Base-by-base conservation (phyloP, 139 green algal genomes). In the Closterium sp. region DNA sequence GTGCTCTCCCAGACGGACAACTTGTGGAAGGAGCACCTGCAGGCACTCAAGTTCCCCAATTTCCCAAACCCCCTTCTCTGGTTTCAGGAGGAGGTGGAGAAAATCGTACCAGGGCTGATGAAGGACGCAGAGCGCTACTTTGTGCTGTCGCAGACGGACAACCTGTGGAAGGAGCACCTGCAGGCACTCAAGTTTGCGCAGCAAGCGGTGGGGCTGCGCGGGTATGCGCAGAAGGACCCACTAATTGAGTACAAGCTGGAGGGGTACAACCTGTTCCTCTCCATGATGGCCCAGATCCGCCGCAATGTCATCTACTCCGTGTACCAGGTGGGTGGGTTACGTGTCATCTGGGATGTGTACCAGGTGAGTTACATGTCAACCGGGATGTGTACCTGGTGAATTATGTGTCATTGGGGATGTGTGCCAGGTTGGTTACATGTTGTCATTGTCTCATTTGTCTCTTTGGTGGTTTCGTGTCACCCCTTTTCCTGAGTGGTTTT, bases 201-300 rank as follows among this genome's bases (percentile, higher is more conserved):
- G 95, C 97, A 98, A 95, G 98, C 97, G 4, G 97, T 99, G 87
- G 97, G 97, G 32, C 95, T 99, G 91, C 96, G 97, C 11, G 97
- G 97, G 21, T 98, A 97, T 85, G 97, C 96, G n/a, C 96, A 98
- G 94, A 96, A 95, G 84, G 98, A 99, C 95, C 98, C 98, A 1
- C 96, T 99, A 31, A 98, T 97, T 7, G 98, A 99, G 97, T 99
- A 99, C 96, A 99, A 99, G 96, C 96, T 99, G 28, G 98, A 99
- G 95, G 98, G 97, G 0, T 98, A 98, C 94, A 95, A 97, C 89
- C 96, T 98, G 45, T 98, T 98, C 91, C 84, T 97, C 93, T 96
- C 97, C 86, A 97, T 98, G 96, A 97, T 96, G 96, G 97, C 96
- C 29, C 94, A 98, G 93, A 98, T 99, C 38, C 95, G 98, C 29